Evolutionary conservation across 2,329 filamentous ascomycete species (phyloP), one percentile per base, ranked within the genome.

Genomic region (Apiospora pterosperma): DNA sequence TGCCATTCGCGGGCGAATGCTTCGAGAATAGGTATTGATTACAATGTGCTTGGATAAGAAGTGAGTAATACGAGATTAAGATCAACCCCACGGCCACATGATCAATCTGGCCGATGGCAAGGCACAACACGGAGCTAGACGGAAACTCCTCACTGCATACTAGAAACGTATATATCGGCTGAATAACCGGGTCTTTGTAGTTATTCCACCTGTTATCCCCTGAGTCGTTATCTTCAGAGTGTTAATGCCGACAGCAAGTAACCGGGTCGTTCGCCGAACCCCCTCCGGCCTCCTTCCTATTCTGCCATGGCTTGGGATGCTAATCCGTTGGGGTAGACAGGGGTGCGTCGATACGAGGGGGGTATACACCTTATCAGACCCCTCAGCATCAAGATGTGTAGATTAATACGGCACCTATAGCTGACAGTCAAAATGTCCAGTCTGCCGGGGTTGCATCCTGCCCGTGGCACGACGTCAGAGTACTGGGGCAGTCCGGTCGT

Each of bases 321-420:
- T 28, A 25, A 52, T 25, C 44, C 14, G 44, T 55, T 55, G 48
- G 48, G 48, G 48, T 55, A 55, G 48, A 55, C 48, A 55, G 48
- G 48, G 48, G 19, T 55, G 7, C 16, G 6, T 28, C 21, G 21
- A 12, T 7, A 52, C 44, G 44, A 31, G 44, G 44, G 44, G 16
- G 10, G 14, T 5, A 63, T 34, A 36, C 38, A 31, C 31, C 63
- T 62, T 65, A 68, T 64, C 61, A 41, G 28, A 61, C 63, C 63
- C 44, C 65, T 59, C 63, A 52, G 5, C 3, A 36, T 2, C 21
- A 28, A 12, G 25, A 8, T 60, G 63, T n/a, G 48, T 59, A 38
- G 42, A 34, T 21, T 34, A 25, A 19, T 34, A 34, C 12, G 48
- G 28, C 48, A 34, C 12, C 11, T 34, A n/a, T 11, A n/a, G 16